Evolutionary conservation across 805 yeast genomes (phyloP).

Genomic region (Saccharomyces eubayanus): DNA sequence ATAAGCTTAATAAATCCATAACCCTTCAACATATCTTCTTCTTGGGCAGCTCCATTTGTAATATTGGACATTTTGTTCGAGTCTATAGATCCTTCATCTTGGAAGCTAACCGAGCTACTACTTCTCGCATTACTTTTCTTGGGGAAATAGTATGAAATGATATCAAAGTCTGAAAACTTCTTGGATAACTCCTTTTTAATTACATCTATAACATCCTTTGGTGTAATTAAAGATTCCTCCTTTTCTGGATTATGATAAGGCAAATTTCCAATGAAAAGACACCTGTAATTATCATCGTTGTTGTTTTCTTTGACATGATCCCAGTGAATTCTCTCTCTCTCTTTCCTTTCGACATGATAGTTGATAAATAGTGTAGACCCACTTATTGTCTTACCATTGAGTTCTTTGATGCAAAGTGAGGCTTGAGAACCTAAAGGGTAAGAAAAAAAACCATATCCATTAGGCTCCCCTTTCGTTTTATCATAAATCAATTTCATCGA

Average conservation of each 20-base stretch:
- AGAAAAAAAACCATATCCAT: slow-evolving; percentile 62
- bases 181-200: slow-evolving; percentile 45
- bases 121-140: slow-evolving; percentile 10
- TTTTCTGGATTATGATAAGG: slow-evolving; percentile 35
- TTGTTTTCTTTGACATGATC: slow-evolving; percentile 34
- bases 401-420: slow-evolving; percentile 46
- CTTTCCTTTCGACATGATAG: slow-evolving; percentile 57
- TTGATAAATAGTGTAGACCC: slow-evolving; percentile 41
- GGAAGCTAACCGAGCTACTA: slow-evolving; percentile 7
- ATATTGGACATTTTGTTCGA: background rate
- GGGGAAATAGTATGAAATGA: slow-evolving; percentile 28
- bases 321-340: slow-evolving; percentile 38
- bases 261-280: slow-evolving; percentile 47
- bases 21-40: slow-evolving; percentile 28
- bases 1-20: slow-evolving; percentile 49
- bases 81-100: background rate
- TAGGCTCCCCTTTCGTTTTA: slow-evolving; percentile 32
- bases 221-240: slow-evolving; percentile 14
- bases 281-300: slow-evolving; percentile 39
- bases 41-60: slow-evolving; percentile 2
- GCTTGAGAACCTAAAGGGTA: slow-evolving; percentile 52
- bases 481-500: slow-evolving; percentile 42
- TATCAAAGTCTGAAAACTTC: slow-evolving; percentile 10
- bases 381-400: slow-evolving; percentile 37
- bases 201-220: slow-evolving; percentile 28